Evolutionary conservation across 1,284 basidiomycete species (phyloP).

Genomic region (Irpex rosettiformis): DNA sequence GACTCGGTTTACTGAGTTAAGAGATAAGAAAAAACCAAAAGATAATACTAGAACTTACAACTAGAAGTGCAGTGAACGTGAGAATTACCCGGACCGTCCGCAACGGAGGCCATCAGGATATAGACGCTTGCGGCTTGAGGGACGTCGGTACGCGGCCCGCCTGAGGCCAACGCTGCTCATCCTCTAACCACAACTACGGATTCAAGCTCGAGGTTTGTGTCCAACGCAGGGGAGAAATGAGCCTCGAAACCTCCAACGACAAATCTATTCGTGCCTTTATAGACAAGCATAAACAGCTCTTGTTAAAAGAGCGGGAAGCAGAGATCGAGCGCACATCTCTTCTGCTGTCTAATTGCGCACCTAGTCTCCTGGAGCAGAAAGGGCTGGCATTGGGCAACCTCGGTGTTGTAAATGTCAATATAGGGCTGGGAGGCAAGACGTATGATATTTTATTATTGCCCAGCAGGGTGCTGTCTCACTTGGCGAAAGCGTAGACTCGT

Average conservation of each 20-base stretch:
- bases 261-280: conserved; percentile 61
- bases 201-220: background rate
- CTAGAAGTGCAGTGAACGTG: no score
- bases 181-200: background rate
- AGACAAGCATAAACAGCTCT: conserved; percentile 63
- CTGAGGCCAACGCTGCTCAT: no score
- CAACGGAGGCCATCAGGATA: background rate
- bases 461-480: conserved; percentile 12
- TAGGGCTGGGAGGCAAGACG: conserved; percentile 92
- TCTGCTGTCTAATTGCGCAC: conserved; percentile 80
- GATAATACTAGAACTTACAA: no score
- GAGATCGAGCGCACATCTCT: conserved; percentile 83
- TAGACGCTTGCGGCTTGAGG: no score
- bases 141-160: no score
- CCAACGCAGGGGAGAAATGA: no score
- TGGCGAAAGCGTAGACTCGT: conserved; percentile 59
- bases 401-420: conserved; percentile 63
- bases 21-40: no score
- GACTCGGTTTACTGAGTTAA: background rate
- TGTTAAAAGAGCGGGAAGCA: conserved; percentile 72
- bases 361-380: conserved; percentile 83
- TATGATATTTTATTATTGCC: conserved; percentile 34
- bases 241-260: conserved; percentile 31
- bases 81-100: no score
- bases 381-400: conserved; percentile 80